Evolutionary conservation across 371 early-diverging fungal species (phyloP).

Genomic region (Syncephalis plumigaleata): DNA sequence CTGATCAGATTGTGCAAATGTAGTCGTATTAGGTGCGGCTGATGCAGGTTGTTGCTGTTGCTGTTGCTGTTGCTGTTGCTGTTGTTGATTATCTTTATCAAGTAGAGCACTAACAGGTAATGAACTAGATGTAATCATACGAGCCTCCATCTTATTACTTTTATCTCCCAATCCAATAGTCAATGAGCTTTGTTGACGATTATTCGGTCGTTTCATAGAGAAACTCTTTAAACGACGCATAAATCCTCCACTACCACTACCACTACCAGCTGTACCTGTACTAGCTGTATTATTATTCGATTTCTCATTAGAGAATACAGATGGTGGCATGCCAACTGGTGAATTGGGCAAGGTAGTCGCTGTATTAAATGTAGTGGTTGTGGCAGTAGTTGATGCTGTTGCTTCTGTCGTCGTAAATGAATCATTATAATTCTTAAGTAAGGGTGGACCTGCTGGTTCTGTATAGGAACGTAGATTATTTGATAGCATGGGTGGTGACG

Average conservation of each 20-base stretch:
- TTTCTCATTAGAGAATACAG: too few species aligned
- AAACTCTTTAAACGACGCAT: too few species aligned
- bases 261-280: not conserved
- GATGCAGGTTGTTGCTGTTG: not conserved
- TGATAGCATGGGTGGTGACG: too few species aligned
- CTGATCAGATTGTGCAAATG: too few species aligned
- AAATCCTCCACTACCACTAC: not conserved
- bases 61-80: not conserved
- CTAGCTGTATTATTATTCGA: not conserved
- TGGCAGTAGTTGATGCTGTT: constrained; percentile 9
- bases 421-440: too few species aligned
- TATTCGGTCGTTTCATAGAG: not conserved
- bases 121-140: too few species aligned
- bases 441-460: too few species aligned
- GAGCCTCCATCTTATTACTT: not conserved
- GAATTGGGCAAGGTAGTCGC: too few species aligned
- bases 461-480: too few species aligned
- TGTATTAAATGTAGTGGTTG: too few species aligned
- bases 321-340: too few species aligned
- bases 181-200: not conserved
- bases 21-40: not conserved
- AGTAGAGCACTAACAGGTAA: too few species aligned
- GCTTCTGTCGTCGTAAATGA: constrained; percentile 3
- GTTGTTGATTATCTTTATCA: not conserved
- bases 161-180: not conserved